A percentile compares a stretch with the other conserved stretches of the same genome.
Conservation (phyloP, 75 land plant genomes). For the Cupressus sempervirens region DNA sequence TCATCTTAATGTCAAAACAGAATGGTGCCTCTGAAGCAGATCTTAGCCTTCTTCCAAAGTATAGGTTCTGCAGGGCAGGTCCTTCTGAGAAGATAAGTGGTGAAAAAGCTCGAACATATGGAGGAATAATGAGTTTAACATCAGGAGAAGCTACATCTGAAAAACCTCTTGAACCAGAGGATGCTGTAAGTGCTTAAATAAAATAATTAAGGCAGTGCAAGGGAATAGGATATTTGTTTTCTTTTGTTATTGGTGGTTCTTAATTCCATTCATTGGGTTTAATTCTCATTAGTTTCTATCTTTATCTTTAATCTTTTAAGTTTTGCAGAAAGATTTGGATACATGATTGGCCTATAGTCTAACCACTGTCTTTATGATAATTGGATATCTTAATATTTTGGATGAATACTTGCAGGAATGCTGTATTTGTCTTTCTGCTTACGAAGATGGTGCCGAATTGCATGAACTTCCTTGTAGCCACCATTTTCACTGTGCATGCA, state of each 20-base stretch:
- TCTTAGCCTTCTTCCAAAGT: conserved; percentile 57
- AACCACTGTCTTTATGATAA: neutral
- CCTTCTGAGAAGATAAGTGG: neutral
- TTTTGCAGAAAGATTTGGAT: neutral
- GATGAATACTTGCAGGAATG: conserved; percentile 46
- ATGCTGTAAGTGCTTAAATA: conserved; percentile 26
- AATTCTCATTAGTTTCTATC: neutral
- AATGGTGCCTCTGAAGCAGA: conserved; percentile 87
- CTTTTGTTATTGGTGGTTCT: neutral
- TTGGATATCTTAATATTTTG: neutral
- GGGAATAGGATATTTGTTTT: neutral
- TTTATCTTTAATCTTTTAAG: too few relatives aligned
- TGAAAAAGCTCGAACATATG: conserved; percentile 8
- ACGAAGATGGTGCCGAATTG: conserved; percentile 65
- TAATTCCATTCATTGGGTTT: neutral
- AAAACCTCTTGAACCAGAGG: conserved; percentile 24
- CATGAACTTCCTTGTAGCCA: conserved; percentile 69
- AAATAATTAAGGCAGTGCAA: neutral
- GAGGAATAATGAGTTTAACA: conserved; percentile 17
- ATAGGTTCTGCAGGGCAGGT: conserved; percentile 39
- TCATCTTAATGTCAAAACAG: conserved; percentile 24
- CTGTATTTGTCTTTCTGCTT: conserved; percentile 64
- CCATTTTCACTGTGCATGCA: conserved; percentile 69
- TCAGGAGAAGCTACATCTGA: conserved; percentile 12
- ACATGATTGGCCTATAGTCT: neutral